These are phyloP conservation scores for Lineolata rhizophorae DNA, from an alignment of 495 filamentous ascomycete genomes.

Conservation along the genomic window DNA sequence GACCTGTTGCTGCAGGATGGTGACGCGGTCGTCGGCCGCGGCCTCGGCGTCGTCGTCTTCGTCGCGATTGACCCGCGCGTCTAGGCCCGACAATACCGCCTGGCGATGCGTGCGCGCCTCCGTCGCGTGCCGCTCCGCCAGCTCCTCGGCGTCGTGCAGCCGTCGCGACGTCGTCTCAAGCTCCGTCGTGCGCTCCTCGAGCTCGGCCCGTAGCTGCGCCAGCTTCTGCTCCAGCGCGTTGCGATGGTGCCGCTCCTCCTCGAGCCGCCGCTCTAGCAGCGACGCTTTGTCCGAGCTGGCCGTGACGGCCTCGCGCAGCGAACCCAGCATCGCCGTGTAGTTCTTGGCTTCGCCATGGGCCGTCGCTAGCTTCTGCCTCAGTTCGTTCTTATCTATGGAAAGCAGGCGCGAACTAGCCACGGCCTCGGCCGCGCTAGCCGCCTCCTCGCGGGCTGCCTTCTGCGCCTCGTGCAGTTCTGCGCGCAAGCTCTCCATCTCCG, in stretches of 20 bases:
- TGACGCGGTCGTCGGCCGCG: slow-evolving; percentile 47
- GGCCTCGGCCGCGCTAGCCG: slow-evolving; percentile 52
- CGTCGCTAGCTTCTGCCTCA: slow-evolving; percentile 47
- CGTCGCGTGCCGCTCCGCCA: slow-evolving; percentile 67
- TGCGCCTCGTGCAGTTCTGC: slow-evolving; percentile 63
- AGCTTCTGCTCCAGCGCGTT: slow-evolving; percentile 65
- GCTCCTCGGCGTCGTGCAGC: slow-evolving; percentile 68
- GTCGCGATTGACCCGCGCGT: slow-evolving; percentile 32
- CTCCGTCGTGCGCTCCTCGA: slow-evolving; percentile 65
- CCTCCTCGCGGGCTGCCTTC: slow-evolving; percentile 54
- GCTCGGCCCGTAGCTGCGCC: slow-evolving; percentile 55
- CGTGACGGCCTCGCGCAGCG: slow-evolving; percentile 56
- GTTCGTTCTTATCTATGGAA: slow-evolving; percentile 61
- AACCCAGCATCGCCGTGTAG: slow-evolving; percentile 45
- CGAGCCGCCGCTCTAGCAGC: slow-evolving; percentile 58
- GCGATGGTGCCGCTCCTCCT: slow-evolving; percentile 59
- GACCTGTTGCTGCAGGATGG: slow-evolving; percentile 57
- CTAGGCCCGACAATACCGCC: slow-evolving; percentile 63
- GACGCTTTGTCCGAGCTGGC: slow-evolving; percentile 53
- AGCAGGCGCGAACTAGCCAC: slow-evolving; percentile 49
- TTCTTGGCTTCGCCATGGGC: slow-evolving; percentile 42
- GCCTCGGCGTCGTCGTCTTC: slow-evolving; percentile 29
- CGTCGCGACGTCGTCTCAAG: slow-evolving; percentile 52
- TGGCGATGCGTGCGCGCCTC: slow-evolving; percentile 75
- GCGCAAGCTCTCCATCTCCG: slow-evolving; percentile 66